phyloP scores from a whole-genome alignment of 2,329 filamentous ascomycete species.

The Verticillium isaacii region DNA sequence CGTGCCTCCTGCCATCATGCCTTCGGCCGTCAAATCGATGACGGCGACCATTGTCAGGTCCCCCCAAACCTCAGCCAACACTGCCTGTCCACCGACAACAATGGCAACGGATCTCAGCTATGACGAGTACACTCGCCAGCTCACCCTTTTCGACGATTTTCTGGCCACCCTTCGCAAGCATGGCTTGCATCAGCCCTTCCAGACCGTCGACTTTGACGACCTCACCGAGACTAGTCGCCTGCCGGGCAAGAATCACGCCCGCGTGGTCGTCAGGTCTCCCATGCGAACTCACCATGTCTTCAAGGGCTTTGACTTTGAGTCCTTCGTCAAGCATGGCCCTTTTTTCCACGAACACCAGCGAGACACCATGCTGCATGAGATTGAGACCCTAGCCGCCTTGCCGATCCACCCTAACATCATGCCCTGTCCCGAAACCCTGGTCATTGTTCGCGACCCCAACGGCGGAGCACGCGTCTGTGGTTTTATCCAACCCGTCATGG shows the following conservation, averaged over 20 bases:
- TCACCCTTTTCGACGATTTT: slow-evolving; percentile 3
- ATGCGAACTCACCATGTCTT: slow-evolving; percentile 7
- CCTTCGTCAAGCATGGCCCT: slow-evolving; percentile 2
- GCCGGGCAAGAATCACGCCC: slow-evolving; percentile 12
- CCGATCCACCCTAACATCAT: slow-evolving; percentile 15
- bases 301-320: slow-evolving; percentile 12
- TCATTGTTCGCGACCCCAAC: slow-evolving; percentile 3
- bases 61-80: background rate
- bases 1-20: background rate
- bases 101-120: background rate
- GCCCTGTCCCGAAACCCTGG: slow-evolving; percentile 8
- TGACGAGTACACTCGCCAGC: slow-evolving; percentile 8
- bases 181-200: slow-evolving; percentile 2
- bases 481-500: slow-evolving; percentile 11
- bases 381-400: slow-evolving; percentile 10
- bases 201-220: slow-evolving; percentile 6
- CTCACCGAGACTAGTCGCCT: slow-evolving; percentile 3
- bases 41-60: background rate
- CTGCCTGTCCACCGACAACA: background rate
- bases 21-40: background rate
- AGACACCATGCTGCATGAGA: slow-evolving; percentile 12
- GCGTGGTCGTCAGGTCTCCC: slow-evolving; percentile 2
- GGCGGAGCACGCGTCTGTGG: slow-evolving; percentile 11
- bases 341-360: slow-evolving; percentile 7
- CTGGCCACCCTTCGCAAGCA: background rate